Conservation (phyloP, 495 filamentous ascomycete genomes). For the Clavariopsis aquatica region DNA sequence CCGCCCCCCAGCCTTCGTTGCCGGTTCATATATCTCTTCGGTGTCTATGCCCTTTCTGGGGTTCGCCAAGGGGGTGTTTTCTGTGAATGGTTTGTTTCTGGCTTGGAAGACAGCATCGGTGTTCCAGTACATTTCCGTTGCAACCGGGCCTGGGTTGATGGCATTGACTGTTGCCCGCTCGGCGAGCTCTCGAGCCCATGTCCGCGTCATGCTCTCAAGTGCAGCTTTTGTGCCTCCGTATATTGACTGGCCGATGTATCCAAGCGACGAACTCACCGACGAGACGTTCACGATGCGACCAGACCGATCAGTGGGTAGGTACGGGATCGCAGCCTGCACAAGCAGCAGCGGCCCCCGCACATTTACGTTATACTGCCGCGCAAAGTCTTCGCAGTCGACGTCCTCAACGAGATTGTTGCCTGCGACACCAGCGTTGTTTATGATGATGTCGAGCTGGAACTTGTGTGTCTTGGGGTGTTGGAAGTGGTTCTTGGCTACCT, state of each 20-base stretch:
- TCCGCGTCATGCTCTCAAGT: constrained; percentile 87
- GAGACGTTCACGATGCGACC: constrained; percentile 82
- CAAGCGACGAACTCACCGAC: constrained; percentile 66
- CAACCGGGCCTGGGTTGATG: constrained; percentile 85
- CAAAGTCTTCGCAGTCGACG: constrained; percentile 62
- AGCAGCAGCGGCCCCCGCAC: constrained; percentile 83
- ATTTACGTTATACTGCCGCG: constrained; percentile 75
- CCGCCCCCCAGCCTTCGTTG: constrained; percentile 65
- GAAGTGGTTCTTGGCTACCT: constrained; percentile 55
- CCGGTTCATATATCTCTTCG: constrained; percentile 60
- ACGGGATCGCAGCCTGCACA: constrained; percentile 66
- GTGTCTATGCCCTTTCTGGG: constrained; percentile 58
- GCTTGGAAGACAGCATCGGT: constrained; percentile 56
- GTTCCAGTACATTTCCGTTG: constrained; percentile 72
- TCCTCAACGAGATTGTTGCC: constrained; percentile 61
- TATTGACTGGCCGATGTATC: constrained; percentile 70
- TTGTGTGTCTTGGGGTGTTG: constrained; percentile 49
- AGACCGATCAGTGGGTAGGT: constrained; percentile 70
- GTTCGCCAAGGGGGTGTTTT: constrained; percentile 66
- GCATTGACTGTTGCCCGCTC: constrained; percentile 81
- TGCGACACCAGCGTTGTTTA: constrained; percentile 85
- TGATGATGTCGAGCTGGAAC: constrained; percentile 78
- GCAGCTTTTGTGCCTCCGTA: constrained; percentile 91
- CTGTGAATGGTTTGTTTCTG: constrained; percentile 58
- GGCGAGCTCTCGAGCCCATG: constrained; percentile 79